Conservation (phyloP, 2,329 filamentous ascomycete genomes). For the Aspergillus flavus region DNA sequence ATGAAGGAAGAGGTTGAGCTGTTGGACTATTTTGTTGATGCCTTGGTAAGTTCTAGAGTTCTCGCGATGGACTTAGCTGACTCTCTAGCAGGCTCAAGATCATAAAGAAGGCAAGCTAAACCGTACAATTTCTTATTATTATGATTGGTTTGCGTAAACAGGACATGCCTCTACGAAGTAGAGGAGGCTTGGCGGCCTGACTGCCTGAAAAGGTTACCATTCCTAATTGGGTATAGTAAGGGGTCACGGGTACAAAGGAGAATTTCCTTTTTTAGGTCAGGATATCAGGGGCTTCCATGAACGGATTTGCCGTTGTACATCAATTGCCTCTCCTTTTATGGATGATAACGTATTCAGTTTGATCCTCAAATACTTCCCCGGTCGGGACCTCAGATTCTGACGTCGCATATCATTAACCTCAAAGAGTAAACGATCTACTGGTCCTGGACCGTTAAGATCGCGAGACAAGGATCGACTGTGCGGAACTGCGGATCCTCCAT, state of each 20-base stretch:
- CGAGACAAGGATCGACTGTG: background rate
- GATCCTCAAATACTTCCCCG: background rate
- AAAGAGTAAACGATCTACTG: background rate
- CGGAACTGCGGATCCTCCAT: background rate
- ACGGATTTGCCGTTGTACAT: background rate
- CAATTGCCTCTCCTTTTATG: background rate
- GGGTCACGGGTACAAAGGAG: background rate
- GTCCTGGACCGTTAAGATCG: background rate
- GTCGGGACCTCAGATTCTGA: background rate
- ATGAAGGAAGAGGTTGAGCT: no score
- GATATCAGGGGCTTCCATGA: background rate
- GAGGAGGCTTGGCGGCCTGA: background rate
- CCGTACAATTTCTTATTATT: no score
- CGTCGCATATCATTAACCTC: background rate
- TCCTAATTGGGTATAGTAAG: background rate
- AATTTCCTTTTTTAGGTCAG: background rate
- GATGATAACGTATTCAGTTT: background rate
- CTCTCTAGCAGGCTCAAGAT: no score
- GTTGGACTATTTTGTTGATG: no score
- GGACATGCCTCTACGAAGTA: no score
- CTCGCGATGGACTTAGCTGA: no score
- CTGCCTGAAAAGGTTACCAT: background rate
- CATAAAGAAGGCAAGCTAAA: no score
- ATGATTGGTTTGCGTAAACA: no score
- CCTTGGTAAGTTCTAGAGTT: no score